Conservation (phyloP, 176 grass and related monocot genomes). For the Leersia perrieri region DNA sequence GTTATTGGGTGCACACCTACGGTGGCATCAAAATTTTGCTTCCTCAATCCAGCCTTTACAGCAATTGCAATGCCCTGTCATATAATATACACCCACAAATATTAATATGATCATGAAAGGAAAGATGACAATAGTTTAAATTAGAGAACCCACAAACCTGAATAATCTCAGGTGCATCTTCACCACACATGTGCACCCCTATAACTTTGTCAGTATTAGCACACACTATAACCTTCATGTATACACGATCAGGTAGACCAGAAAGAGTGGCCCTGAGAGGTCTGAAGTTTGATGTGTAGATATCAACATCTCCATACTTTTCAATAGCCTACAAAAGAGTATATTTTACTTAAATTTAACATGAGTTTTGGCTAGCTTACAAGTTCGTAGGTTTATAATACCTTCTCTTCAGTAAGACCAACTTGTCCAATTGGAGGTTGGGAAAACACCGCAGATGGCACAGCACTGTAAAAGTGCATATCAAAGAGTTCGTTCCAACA, state of each 20-base stretch:
- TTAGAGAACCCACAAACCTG: slow-evolving; percentile 46
- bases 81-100: slow-evolving; percentile 6
- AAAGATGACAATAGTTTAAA: not conserved
- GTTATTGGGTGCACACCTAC: slow-evolving; percentile 70
- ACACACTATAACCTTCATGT: slow-evolving; percentile 78
- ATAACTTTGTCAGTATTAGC: slow-evolving; percentile 64
- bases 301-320: slow-evolving; percentile 60
- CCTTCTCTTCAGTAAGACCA: slow-evolving; percentile 77
- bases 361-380: not conserved
- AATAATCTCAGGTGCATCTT: slow-evolving; percentile 82
- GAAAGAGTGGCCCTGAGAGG: slow-evolving; percentile 70
- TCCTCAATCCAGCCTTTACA: slow-evolving; percentile 78
- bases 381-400: not conserved
- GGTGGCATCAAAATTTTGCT: slow-evolving; percentile 75
- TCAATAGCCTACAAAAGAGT: slow-evolving; percentile 46
- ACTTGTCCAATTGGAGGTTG: slow-evolving; percentile 84
- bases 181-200: slow-evolving; percentile 80
- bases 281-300: slow-evolving; percentile 76
- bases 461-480: slow-evolving; percentile 50
- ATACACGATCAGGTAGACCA: slow-evolving; percentile 68
- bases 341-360: not conserved
- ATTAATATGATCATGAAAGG: not conserved
- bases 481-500: not conserved
- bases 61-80: slow-evolving; percentile 68
- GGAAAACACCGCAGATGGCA: slow-evolving; percentile 75